These are phyloP conservation scores for Saccharomycopsis lassenensis DNA, from an alignment of 805 yeast species.

Conservation along the genomic window DNA sequence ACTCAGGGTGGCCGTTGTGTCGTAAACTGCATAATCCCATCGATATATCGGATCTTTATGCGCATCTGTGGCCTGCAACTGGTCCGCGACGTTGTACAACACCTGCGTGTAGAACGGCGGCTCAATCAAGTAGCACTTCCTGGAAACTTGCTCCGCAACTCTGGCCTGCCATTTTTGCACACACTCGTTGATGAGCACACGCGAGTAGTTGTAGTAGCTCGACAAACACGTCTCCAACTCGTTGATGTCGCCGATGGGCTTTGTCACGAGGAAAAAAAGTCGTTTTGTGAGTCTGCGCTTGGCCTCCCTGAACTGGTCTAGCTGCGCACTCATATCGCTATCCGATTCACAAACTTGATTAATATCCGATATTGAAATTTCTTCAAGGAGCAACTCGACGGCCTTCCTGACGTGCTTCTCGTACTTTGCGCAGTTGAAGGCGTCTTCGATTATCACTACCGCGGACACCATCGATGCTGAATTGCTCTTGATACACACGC, in stretches of 20 bases:
- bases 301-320: conserved; percentile 2
- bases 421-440: no score
- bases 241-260: conserved; percentile 20
- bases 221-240: conserved; percentile 25
- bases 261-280: conserved; percentile 23
- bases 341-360: no score
- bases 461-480: no score
- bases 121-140: conserved; percentile 1
- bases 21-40: conserved; percentile 2
- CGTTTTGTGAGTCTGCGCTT: conserved; percentile 2
- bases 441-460: no score
- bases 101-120: conserved; percentile 17
- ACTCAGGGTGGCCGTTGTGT: neutral
- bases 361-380: no score
- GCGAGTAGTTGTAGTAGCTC: conserved; percentile 23
- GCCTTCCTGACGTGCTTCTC: no score
- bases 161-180: conserved; percentile 1
- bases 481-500: no score
- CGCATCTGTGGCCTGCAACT: neutral
- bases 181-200: conserved; percentile 20
- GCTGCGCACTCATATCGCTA: no score
- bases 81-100: conserved; percentile 13
- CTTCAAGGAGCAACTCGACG: no score
- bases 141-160: neutral
- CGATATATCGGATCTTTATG: conserved; percentile 1